These are phyloP conservation scores for Dendrobium huoshanense DNA, from an alignment of 106 monocot species.

Conservation along the genomic window DNA sequence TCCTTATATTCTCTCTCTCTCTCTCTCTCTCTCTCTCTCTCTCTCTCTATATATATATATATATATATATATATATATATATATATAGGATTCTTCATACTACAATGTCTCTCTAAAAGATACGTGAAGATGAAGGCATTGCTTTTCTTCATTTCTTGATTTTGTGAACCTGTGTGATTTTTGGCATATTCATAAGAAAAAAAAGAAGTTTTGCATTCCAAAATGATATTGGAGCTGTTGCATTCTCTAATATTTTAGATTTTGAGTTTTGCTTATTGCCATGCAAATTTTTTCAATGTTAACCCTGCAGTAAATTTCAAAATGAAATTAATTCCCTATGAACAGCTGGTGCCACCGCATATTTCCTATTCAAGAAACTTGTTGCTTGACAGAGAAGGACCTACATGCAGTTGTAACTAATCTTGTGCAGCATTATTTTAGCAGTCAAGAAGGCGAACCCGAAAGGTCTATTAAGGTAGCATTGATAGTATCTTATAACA, in stretches of 20 bases:
- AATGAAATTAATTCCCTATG: conserved; percentile 6
- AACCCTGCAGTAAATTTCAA: neutral
- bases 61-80: no score
- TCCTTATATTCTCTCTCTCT: neutral
- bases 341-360: conserved; percentile 95
- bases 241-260: neutral
- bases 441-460: conserved; percentile 22
- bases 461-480: conserved; percentile 62
- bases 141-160: neutral
- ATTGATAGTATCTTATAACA: neutral
- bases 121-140: no score
- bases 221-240: neutral
- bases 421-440: conserved; percentile 40
- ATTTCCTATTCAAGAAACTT: conserved; percentile 95
- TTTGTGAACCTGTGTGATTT: neutral
- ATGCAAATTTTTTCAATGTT: neutral
- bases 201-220: neutral
- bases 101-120: no score
- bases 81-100: no score
- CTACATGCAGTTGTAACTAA: conserved; percentile 56
- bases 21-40: neutral
- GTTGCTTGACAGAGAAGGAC: conserved; percentile 55
- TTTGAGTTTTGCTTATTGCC: neutral
- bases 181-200: neutral
- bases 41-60: no score